A percentile compares a stretch with the other conserved stretches of the same genome.
phyloP scores from a whole-genome alignment of 2,329 filamentous ascomycete species.

The Aspergillus sp. region DNA sequence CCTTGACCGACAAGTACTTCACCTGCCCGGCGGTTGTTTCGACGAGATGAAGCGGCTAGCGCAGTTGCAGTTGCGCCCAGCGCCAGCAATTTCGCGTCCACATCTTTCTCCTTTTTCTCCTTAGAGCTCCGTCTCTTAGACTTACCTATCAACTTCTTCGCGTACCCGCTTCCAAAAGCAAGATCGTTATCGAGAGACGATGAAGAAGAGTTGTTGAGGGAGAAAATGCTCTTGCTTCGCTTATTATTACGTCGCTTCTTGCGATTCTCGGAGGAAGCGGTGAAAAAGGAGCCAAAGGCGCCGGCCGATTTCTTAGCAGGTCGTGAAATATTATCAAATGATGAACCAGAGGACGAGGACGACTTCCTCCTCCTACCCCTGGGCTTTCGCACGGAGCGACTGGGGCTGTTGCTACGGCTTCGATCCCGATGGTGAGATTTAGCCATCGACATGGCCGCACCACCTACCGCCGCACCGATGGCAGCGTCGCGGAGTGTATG shows the following conservation, averaged over 20 bases:
- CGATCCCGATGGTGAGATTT: constrained; percentile 23
- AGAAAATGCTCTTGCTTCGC: constrained; percentile 54
- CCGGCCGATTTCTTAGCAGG: constrained; percentile 49
- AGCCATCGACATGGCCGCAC: constrained; percentile 27
- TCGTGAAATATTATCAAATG: constrained; percentile 66
- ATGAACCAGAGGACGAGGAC: constrained; percentile 58
- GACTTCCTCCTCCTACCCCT: constrained; percentile 44
- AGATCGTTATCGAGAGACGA: constrained; percentile 68
- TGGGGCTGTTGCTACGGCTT: constrained; percentile 30
- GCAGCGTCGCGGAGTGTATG: constrained; percentile 35
- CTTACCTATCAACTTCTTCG: constrained; percentile 37
- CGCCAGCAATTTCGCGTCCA: constrained; percentile 49
- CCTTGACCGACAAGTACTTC: constrained; percentile 33
- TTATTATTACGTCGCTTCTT: constrained; percentile 49
- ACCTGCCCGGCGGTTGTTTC: constrained; percentile 36
- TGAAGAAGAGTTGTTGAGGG: constrained; percentile 63
- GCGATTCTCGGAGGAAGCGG: constrained; percentile 56
- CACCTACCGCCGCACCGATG: constrained; percentile 38
- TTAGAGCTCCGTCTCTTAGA: constrained; percentile 27
- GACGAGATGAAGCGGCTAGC: constrained; percentile 41
- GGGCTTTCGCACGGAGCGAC: constrained; percentile 34
- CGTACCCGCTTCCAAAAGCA: constrained; percentile 63
- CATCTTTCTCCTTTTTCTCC: constrained; percentile 27
- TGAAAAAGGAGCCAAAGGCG: constrained; percentile 64
- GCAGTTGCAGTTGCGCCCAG: constrained; percentile 49